Percentiles rank a stretch among this genome's conserved stretches.
Conservation (phyloP, 1,139 yeast species). For the Candida sojae region DNA sequence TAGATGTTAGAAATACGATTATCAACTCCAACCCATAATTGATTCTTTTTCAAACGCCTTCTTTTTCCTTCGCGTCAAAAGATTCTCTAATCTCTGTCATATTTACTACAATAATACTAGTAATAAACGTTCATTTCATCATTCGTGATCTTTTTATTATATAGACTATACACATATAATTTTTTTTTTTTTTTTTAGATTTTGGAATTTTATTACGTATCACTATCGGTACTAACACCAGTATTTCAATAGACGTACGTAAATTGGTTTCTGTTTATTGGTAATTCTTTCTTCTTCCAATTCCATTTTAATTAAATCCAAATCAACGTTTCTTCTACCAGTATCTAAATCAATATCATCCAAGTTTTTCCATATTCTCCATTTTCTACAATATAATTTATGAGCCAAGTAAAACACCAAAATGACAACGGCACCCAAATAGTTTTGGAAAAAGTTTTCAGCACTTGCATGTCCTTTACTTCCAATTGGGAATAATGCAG, state of each 20-base stretch:
- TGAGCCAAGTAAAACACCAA: conserved; percentile 35
- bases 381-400: conserved; percentile 32
- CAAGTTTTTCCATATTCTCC: conserved; percentile 29
- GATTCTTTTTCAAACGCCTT: too few species aligned
- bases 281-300: conserved; percentile 12
- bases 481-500: conserved; percentile 37
- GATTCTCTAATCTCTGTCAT: too few species aligned
- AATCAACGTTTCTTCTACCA: conserved; percentile 32
- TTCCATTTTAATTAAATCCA: conserved; percentile 15
- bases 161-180: too few species aligned
- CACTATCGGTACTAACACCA: conserved; percentile 29
- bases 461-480: conserved; percentile 28
- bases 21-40: too few species aligned
- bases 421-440: conserved; percentile 37
- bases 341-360: conserved; percentile 35
- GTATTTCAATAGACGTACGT: conserved; percentile 32
- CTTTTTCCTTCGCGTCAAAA: too few species aligned
- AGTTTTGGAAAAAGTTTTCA: conserved; percentile 36
- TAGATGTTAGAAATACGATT: too few species aligned
- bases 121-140: too few species aligned
- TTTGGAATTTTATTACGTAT: neutral
- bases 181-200: too few species aligned
- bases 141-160: too few species aligned
- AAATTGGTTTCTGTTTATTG: conserved; percentile 18
- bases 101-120: neutral